Base-by-base conservation (phyloP, 441 rosid genomes). In the Macaranga tanarius region DNA sequence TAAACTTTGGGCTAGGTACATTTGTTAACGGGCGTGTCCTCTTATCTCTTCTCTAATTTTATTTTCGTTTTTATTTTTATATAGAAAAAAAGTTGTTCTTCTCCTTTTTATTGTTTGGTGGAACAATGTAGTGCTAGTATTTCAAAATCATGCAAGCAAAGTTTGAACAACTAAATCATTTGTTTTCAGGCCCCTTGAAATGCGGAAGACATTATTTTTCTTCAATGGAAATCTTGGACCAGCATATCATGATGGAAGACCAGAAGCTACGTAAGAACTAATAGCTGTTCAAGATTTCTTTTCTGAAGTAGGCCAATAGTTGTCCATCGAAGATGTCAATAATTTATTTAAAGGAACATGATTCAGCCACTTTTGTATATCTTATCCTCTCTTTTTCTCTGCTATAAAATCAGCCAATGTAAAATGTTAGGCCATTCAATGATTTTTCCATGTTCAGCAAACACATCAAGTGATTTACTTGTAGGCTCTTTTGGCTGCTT, bases 161-260 rank as follows among this genome's bases (percentile, higher is more conserved):
- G 50, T 22, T 42, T 42, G 12, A 65, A 31, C 60, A 31, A 45
- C 31, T 45, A 44, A 67, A 51, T 76, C 54, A 50, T 75, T 78
- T 48, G 22, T 79, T 69, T 85, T 70, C 79, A 94, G 99, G 87
- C 86, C 97, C 56, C 78, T 82, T 54, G 96, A 89, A 79, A 75
- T 78, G 83, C 89, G 99, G 71, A 91, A 86, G 79, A 91, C 81
- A 60, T 78, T 95, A 63, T 95, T 95, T 79, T 92, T 81, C 84
- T 95, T 95, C 84, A 95, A 95, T 76, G 99, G 99, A 66, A 95
- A 95, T 82, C 92, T 95, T n/a, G 99, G 99, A 79, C 92, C 93
- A 52, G 96, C 92, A 64, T 95, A 92, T 62, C 74, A 75, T 58
- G 62, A 74, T 48, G 99, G 99, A 86, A 86, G 99, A 69, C 96